Conservation (phyloP, 805 yeast genomes). For the Ogataea nakhonphanomensis region DNA sequence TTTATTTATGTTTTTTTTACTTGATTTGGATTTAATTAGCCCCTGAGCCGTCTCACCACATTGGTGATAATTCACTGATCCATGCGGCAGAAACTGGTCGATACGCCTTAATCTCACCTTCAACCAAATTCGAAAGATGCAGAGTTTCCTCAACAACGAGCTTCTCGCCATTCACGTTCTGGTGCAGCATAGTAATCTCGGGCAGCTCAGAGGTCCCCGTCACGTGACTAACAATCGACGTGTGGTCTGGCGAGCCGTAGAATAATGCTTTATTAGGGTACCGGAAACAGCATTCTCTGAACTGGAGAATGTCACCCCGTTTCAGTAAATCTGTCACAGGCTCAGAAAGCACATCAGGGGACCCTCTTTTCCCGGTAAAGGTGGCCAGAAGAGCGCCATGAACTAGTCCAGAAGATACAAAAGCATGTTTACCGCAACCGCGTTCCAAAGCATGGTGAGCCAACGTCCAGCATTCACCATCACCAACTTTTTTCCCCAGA, state of each 20-base stretch:
- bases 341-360: slow-evolving; percentile 20
- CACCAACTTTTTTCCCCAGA: slow-evolving; percentile 45
- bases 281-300: slow-evolving; percentile 38
- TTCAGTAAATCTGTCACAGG: slow-evolving; percentile 39
- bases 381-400: slow-evolving; percentile 42
- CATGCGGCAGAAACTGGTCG: slow-evolving; percentile 48
- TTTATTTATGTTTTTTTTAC: slow-evolving; percentile 6
- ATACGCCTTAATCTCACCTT: slow-evolving; percentile 44
- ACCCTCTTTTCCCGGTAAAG: slow-evolving; percentile 15
- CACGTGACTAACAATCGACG: slow-evolving; percentile 38
- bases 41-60: slow-evolving; percentile 19
- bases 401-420: slow-evolving; percentile 42
- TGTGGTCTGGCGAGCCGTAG: slow-evolving; percentile 55
- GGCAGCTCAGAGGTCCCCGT: slow-evolving; percentile 23
- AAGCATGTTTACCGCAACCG: slow-evolving; percentile 58
- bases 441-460: slow-evolving; percentile 51
- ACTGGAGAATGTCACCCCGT: slow-evolving; percentile 58
- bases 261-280: slow-evolving; percentile 34
- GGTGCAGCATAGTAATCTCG: slow-evolving; percentile 41
- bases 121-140: slow-evolving; percentile 34
- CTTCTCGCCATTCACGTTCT: slow-evolving; percentile 44
- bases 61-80: slow-evolving; percentile 34
- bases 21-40: slow-evolving; percentile 1
- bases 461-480: slow-evolving; percentile 62
- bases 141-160: slow-evolving; percentile 39